These are phyloP conservation scores for Fraxinus nigra DNA, from an alignment of 305 asterid genomes.

Conservation along the genomic window DNA sequence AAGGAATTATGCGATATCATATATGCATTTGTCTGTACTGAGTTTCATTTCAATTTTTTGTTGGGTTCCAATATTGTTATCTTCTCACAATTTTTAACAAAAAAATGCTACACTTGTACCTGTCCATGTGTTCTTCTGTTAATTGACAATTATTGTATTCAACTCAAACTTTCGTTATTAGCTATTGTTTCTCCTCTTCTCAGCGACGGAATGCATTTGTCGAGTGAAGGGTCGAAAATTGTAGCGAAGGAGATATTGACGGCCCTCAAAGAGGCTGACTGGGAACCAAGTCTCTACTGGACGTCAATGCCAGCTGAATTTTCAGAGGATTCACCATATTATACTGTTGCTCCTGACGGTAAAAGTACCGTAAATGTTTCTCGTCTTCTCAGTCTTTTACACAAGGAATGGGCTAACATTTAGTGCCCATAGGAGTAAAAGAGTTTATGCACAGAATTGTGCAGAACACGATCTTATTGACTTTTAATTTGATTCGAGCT, in stretches of 20 bases:
- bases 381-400: constrained; percentile 34
- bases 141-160: background rate
- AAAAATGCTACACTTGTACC: background rate
- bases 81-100: background rate
- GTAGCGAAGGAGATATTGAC: constrained; percentile 49
- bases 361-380: constrained; percentile 34
- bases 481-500: background rate
- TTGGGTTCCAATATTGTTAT: background rate
- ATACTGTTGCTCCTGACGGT: constrained; percentile 44
- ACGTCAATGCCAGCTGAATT: constrained; percentile 45
- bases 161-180: background rate
- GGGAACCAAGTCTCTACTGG: constrained; percentile 66
- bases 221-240: constrained; percentile 48
- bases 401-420: constrained; percentile 45
- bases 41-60: background rate
- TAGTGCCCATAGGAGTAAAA: background rate
- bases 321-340: constrained; percentile 43
- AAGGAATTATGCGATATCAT: background rate
- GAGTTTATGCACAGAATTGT: background rate
- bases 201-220: constrained; percentile 68
- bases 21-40: background rate
- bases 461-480: background rate
- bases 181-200: background rate
- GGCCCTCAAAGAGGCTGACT: constrained; percentile 50
- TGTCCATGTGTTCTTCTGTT: background rate